A percentile compares a stretch with the other conserved stretches of the same genome.
These are phyloP conservation scores for Stachybotrys chlorohalonatus DNA, from an alignment of 2,329 filamentous ascomycete species.

Conservation along the genomic window DNA sequence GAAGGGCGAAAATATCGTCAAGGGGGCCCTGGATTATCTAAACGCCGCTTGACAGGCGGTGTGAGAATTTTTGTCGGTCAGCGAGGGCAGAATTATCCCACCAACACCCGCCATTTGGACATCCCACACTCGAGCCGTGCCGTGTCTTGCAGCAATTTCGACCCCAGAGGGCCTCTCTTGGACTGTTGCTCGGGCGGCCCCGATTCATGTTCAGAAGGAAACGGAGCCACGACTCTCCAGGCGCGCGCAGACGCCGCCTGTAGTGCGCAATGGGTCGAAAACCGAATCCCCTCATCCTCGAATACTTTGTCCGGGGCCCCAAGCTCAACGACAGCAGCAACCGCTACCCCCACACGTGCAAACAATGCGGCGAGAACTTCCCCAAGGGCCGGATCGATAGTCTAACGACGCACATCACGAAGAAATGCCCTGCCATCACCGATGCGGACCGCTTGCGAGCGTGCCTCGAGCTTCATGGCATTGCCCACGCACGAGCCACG, in stretches of 20 bases:
- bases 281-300: constrained; percentile 75
- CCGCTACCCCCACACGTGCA: constrained; percentile 86
- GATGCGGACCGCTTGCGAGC: constrained; percentile 68
- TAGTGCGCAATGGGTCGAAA: constrained; percentile 61
- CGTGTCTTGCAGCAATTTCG: neutral
- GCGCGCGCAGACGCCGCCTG: neutral
- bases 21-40: constrained; percentile 10
- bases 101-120: constrained; percentile 6
- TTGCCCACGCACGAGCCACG: constrained; percentile 40
- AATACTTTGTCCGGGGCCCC: constrained; percentile 79
- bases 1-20: neutral
- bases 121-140: constrained; percentile 1
- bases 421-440: constrained; percentile 75
- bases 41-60: constrained; percentile 21
- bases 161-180: constrained; percentile 1
- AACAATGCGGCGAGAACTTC: constrained; percentile 78
- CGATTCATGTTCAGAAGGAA: neutral
- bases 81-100: constrained; percentile 26
- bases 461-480: constrained; percentile 61
- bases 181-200: constrained; percentile 8
- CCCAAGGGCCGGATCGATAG: constrained; percentile 83
- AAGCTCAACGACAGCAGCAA: constrained; percentile 88
- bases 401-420: constrained; percentile 71
- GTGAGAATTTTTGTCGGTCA: constrained; percentile 33
- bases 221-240: neutral